phyloP scores from a whole-genome alignment of 306 rosid species.

The Hippophae gyantsensis region DNA sequence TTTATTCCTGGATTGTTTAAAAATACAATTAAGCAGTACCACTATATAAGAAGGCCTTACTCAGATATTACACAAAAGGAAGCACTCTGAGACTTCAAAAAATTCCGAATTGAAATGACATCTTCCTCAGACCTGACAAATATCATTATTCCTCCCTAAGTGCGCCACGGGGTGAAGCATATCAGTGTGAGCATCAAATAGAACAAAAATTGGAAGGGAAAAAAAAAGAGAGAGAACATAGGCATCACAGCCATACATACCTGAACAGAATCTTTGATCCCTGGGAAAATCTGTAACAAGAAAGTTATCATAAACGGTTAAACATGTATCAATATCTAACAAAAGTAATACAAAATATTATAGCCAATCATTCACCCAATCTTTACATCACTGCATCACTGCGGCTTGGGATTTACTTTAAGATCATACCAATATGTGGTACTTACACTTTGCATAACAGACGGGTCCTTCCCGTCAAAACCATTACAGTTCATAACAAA shows the following conservation, averaged over 20 bases:
- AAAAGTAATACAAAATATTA: slow-evolving; percentile 1
- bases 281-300: slow-evolving; percentile 70
- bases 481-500: no score
- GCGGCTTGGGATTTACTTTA: neutral
- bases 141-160: slow-evolving; percentile 80
- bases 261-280: slow-evolving; percentile 66
- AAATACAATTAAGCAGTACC: no score
- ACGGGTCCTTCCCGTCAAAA: neutral
- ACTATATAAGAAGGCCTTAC: slow-evolving; percentile 31
- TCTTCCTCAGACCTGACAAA: slow-evolving; percentile 75
- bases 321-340: slow-evolving; percentile 4
- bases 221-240: neutral
- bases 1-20: no score
- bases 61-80: slow-evolving; percentile 88
- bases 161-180: neutral
- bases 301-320: slow-evolving; percentile 9
- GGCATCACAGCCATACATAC: slow-evolving; percentile 19
- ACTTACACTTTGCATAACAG: neutral
- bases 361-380: neutral
- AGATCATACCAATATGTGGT: neutral
- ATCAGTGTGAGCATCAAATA: no score
- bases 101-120: slow-evolving; percentile 65
- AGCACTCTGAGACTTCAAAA: slow-evolving; percentile 70
- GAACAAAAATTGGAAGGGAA: no score
- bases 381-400: neutral